These are phyloP conservation scores for Groenewaldozyma auringiensis DNA, from an alignment of 1,139 yeast species.

Conservation along the genomic window DNA sequence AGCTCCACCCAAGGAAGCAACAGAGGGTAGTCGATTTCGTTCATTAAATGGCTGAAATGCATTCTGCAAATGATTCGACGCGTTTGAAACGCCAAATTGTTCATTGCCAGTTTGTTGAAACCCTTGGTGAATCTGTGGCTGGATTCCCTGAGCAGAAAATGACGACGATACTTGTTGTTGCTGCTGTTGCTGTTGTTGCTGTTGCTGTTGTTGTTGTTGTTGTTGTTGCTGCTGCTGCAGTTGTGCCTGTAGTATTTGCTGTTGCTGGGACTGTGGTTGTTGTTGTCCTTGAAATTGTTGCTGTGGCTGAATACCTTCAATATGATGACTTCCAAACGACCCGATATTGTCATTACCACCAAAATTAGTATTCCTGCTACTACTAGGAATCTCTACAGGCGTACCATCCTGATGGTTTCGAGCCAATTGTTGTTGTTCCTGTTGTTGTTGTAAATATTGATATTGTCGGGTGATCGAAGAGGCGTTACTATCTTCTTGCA, in stretches of 20 bases:
- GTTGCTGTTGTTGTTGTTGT: conserved; percentile 2
- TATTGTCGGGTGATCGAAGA: conserved; percentile 9
- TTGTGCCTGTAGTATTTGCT: conserved; percentile 6
- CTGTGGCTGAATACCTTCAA: background rate
- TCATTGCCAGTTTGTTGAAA: too few species aligned
- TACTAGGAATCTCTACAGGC: conserved; percentile 9
- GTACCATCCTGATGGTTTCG: conserved; percentile 7
- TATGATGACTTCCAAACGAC: background rate
- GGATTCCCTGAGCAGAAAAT: background rate
- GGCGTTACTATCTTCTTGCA: too few species aligned
- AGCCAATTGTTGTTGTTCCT: conserved; percentile 12
- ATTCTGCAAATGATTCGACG: conserved; percentile 3
- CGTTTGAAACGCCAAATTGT: too few species aligned
- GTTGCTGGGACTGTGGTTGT: background rate
- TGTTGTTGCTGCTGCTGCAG: conserved; percentile 4
- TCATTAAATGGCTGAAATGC: background rate
- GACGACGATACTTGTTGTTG: conserved; percentile 5
- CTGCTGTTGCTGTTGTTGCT: background rate
- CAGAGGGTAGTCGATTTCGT: conserved; percentile 2
- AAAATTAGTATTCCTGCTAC: conserved; percentile 3
- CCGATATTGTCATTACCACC: background rate
- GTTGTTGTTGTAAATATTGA: conserved; percentile 19
- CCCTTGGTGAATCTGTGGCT: too few species aligned
- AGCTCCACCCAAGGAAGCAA: background rate
- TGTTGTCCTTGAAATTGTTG: background rate